These are phyloP conservation scores for Volvox carteri DNA, from an alignment of 163 green algal genomes.

Conservation along the genomic window DNA sequence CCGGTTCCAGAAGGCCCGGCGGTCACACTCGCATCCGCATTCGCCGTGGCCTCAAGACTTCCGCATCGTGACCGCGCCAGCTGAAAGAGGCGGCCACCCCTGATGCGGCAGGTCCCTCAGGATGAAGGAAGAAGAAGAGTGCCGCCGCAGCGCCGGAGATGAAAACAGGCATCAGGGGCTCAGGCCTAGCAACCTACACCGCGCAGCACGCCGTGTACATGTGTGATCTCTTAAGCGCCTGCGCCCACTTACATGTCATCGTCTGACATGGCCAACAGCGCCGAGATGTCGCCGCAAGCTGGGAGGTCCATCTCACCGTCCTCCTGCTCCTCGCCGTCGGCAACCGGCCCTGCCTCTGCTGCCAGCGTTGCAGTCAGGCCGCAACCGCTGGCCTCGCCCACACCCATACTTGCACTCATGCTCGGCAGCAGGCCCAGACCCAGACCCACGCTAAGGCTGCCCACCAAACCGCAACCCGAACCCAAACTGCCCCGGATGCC, in stretches of 20 bases:
- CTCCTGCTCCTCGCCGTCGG: constrained; percentile 35
- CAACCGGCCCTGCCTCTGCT: background rate
- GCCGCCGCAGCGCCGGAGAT: too few species aligned
- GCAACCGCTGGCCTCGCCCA: background rate
- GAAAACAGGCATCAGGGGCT: too few species aligned
- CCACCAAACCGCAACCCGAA: background rate
- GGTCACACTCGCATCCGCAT: too few species aligned
- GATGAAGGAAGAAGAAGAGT: too few species aligned
- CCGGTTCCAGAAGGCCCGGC: too few species aligned
- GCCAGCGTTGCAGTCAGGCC: background rate
- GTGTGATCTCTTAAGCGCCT: too few species aligned
- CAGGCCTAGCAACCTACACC: too few species aligned
- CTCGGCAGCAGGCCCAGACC: background rate
- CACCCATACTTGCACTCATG: background rate
- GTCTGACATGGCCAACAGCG: constrained; percentile 48
- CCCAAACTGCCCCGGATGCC: background rate
- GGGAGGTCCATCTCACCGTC: constrained; percentile 33
- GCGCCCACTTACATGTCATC: constrained; percentile 26
- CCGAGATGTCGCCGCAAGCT: constrained; percentile 40
- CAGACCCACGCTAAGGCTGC: constrained; percentile 38
- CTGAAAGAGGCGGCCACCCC: too few species aligned
- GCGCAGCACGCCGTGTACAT: too few species aligned
- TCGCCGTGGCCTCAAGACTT: too few species aligned
- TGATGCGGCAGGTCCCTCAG: too few species aligned
- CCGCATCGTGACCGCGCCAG: too few species aligned